Conservation (phyloP, 345 rosid species). For the Turnera subulata region DNA sequence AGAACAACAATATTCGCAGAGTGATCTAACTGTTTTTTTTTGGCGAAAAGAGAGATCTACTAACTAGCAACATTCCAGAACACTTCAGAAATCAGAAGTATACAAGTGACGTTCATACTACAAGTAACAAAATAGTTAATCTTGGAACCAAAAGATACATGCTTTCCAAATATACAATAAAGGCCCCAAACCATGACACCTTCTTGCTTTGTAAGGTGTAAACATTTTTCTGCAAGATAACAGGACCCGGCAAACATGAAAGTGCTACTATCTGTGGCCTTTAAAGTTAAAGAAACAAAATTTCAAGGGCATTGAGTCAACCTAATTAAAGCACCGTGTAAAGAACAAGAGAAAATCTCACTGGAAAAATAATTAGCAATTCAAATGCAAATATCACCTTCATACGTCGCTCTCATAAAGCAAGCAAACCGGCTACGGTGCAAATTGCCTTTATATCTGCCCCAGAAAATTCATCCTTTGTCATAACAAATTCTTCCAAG, state of each 20-base stretch:
- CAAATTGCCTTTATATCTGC: conserved; percentile 98
- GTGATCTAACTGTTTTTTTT: not conserved
- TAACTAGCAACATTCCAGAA: not conserved
- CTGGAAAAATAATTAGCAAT: not conserved
- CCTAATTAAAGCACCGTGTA: not conserved
- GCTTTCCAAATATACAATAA: too few species aligned
- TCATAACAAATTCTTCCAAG: conserved; percentile 97
- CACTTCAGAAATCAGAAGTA: not conserved
- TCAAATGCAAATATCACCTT: conserved; percentile 46
- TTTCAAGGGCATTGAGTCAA: not conserved
- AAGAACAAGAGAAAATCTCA: not conserved
- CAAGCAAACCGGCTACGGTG: conserved; percentile 95
- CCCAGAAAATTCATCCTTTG: conserved; percentile 96
- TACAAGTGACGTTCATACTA: not conserved
- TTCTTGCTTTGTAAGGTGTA: not conserved
- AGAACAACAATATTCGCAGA: not conserved
- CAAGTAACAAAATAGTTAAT: too few species aligned
- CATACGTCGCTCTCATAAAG: conserved; percentile 95
- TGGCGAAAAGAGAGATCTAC: too few species aligned
- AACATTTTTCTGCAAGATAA: not conserved
- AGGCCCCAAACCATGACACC: too few species aligned
- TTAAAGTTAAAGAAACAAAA: not conserved
- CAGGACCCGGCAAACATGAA: not conserved
- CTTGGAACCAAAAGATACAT: too few species aligned
- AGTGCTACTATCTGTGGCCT: not conserved